Conservation (phyloP, 495 filamentous ascomycete species). For the Aspergillus diversus region DNA sequence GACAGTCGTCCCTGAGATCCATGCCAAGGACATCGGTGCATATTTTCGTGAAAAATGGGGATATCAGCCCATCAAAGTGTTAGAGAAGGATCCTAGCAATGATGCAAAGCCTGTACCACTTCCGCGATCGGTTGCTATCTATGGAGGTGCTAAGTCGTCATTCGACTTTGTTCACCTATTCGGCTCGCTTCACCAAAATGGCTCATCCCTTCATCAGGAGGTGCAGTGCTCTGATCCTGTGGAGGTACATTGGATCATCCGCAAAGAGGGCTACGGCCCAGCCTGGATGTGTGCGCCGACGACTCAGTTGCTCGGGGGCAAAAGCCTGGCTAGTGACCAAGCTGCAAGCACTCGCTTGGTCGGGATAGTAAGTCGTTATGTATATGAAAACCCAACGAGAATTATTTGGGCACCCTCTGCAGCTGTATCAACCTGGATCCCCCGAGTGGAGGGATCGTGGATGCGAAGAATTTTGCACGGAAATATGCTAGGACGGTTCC, state of each 20-base stretch:
- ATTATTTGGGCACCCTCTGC: slow-evolving; percentile 30
- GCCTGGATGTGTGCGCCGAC: slow-evolving; percentile 15
- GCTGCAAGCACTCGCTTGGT: slow-evolving; percentile 60
- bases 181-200: slow-evolving; percentile 44
- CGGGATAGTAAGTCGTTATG: slow-evolving; percentile 55
- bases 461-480: slow-evolving; percentile 48
- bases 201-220: slow-evolving; percentile 19
- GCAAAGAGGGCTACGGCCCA: slow-evolving; percentile 65
- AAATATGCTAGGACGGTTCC: slow-evolving; percentile 31
- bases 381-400: slow-evolving; percentile 44
- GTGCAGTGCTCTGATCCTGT: slow-evolving; percentile 42
- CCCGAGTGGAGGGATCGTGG: slow-evolving; percentile 56
- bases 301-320: slow-evolving; percentile 51
- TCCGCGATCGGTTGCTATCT: slow-evolving; percentile 52
- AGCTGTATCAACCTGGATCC: slow-evolving; percentile 51
- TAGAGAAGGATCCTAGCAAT: not conserved
- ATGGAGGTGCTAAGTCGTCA: slow-evolving; percentile 70
- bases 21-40: slow-evolving; percentile 35
- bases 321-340: slow-evolving; percentile 53
- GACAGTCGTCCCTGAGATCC: slow-evolving; percentile 49
- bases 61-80: slow-evolving; percentile 26
- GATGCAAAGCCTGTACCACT: not conserved
- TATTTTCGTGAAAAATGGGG: slow-evolving; percentile 37
- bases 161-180: slow-evolving; percentile 73
- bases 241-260: slow-evolving; percentile 72